phyloP scores from a whole-genome alignment of 495 filamentous ascomycete genomes.

The Clavariopsis aquatica region DNA sequence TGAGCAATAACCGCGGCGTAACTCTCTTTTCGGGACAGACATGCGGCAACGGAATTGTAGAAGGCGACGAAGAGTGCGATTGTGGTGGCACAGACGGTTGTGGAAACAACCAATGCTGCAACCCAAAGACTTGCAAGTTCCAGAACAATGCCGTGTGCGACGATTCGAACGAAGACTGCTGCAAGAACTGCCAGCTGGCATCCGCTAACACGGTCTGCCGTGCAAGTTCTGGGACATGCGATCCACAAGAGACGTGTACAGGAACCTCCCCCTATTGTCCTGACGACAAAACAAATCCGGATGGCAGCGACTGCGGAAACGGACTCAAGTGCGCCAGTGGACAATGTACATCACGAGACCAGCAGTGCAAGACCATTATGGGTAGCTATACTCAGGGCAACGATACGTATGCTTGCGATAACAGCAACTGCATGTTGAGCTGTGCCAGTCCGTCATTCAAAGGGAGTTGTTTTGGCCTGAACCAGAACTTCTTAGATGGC shows the following conservation, averaged over 20 bases:
- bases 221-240: slow-evolving; percentile 72
- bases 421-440: slow-evolving; percentile 68
- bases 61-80: slow-evolving; percentile 91
- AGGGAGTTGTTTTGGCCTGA: slow-evolving; percentile 68
- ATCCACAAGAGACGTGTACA: slow-evolving; percentile 79
- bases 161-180: slow-evolving; percentile 89
- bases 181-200: slow-evolving; percentile 72
- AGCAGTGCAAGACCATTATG: slow-evolving; percentile 86
- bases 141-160: slow-evolving; percentile 76
- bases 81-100: slow-evolving; percentile 79
- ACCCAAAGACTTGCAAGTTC: slow-evolving; percentile 88
- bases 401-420: slow-evolving; percentile 79
- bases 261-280: slow-evolving; percentile 76
- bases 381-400: slow-evolving; percentile 73
- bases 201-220: slow-evolving; percentile 72
- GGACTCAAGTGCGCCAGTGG: slow-evolving; percentile 83
- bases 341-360: slow-evolving; percentile 89
- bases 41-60: slow-evolving; percentile 97
- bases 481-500: slow-evolving; percentile 93
- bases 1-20: slow-evolving; percentile 80
- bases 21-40: slow-evolving; percentile 81
- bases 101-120: slow-evolving; percentile 75
- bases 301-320: slow-evolving; percentile 69
- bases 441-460: slow-evolving; percentile 72
- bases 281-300: slow-evolving; percentile 62